These are phyloP conservation scores for Sesbania bispinosa DNA, from an alignment of 306 rosid species.

Conservation along the genomic window DNA sequence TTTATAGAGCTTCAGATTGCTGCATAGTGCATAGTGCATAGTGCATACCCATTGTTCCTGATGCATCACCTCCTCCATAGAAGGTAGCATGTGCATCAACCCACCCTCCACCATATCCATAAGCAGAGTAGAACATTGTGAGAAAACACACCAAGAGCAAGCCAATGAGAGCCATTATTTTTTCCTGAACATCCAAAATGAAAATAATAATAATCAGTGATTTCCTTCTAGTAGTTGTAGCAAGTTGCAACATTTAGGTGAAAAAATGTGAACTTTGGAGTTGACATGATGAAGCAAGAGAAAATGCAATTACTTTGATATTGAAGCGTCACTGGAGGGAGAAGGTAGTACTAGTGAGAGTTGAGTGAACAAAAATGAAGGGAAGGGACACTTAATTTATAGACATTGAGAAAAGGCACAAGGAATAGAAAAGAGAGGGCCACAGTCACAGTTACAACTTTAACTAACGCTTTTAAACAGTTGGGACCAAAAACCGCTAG, in stretches of 20 bases:
- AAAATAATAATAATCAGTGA: constrained; percentile 3
- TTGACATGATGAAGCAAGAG: not conserved
- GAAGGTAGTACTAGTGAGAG: constrained; percentile 29
- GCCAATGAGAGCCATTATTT: constrained; percentile 51
- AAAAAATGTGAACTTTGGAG: not conserved
- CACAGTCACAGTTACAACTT: constrained; percentile 32
- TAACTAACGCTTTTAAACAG: constrained; percentile 30
- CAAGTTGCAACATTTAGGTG: not conserved
- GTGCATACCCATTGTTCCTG: constrained; percentile 96
- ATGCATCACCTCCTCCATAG: constrained; percentile 96
- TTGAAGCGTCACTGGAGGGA: not conserved
- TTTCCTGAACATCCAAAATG: constrained; percentile 42
- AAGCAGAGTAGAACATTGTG: constrained; percentile 51
- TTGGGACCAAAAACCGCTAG: constrained; percentile 45
- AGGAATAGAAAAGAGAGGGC: not conserved
- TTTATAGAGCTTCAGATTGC: too few relatives aligned
- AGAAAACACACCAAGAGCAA: constrained; percentile 45
- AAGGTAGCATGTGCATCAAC: constrained; percentile 85
- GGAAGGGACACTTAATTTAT: constrained; percentile 40
- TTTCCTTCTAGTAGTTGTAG: not conserved
- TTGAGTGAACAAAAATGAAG: constrained; percentile 38
- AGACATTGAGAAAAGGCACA: constrained; percentile 27
- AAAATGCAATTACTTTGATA: constrained; percentile 40
- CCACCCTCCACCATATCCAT: constrained; percentile 78
- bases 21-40: too few relatives aligned